Base-by-base conservation (phyloP, 306 rosid species). In the Quercus ilex region DNA sequence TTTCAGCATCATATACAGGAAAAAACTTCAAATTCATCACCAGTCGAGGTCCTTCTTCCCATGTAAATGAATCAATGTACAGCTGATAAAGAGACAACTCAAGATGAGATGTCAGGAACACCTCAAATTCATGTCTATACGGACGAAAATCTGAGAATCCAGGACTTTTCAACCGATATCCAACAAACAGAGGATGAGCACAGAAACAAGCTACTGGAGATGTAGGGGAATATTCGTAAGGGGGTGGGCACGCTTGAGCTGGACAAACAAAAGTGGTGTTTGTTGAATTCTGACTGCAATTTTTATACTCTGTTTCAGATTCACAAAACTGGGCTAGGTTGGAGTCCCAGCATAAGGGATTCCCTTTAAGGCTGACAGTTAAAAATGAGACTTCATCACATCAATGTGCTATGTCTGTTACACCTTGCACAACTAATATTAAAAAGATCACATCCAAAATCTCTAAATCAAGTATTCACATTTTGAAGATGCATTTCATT, bases 161-260 rank as follows among this genome's bases (percentile, higher is more conserved):
- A 2, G 98, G 98, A 90, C 98, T 94, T 87, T 94, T 94, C 77
- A 94, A 65, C 72, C 97, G 97, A 79, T 92, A 92, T 41, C n/a
- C 83, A 73, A 92, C 74, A 23, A 74, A 69, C 26, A 92, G 86
- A 33, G 98, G 98, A 51, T 49, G 83, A 25, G 90, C 94, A 81
- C 98, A 94, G 78, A 86, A 74, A 80, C 98, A 94, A 30, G 57
- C 2, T n/a, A 38, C 83, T 1, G 87, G 86, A 49, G 83, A 78
- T 52, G 41, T 43, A 57, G 69, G 25, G 56, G 88, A 79, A 83
- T 82, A 85, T 84, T 94, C 98, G n/a, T 15, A 85, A 78, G 92
- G 82, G 7, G 86, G 90, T 6, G 97, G 97, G 55, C 98, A 94
- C 69, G 69, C 53, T 80, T 89, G 86, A 52, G 15, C 56, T 0